Base-by-base conservation (phyloP, 805 yeast species). In the Sporopachydermia quercuum region DNA sequence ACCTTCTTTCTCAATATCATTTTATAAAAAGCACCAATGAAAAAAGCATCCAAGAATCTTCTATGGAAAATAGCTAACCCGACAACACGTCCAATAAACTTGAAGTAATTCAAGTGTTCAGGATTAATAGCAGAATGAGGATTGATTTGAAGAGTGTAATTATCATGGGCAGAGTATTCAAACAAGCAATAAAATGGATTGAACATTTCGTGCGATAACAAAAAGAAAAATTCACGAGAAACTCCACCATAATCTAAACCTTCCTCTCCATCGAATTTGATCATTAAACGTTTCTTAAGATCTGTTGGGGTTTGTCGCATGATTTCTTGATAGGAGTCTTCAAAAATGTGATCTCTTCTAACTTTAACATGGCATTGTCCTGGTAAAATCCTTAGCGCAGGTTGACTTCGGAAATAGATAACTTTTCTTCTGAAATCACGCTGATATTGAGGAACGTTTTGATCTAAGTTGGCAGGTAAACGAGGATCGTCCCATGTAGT, bases 401-500 rank as follows among this genome's bases (percentile, higher is more conserved):
- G 98, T 65, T 91, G 99, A 3, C 96, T 86, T 61, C 98, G 75
- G 75, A 91, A 91, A 62, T 91, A 91, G 47, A 91, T 89, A 43
- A 91, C 84, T 65, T 91, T 91, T 64, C 99, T 78, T 63, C 99
- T 74, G 65, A 91, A 91, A 61, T 91, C 99, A 67, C 99, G 89
- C 71, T 91, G 91, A 62, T 91, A 91, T 64, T 91, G 97, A 16
- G 99, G 99, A 51, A 91, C 99, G 51, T 89, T 89, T 64, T 91
- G 97, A 60, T 91, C 99, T 51, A 91, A 67, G 5, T 95, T 83
- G 4, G 96, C 85, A 39, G 99, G 99, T 57, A 91, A 70, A 56
- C 99, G 78, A 47, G 99, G 99, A 58, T 91, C 99, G 62, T 91
- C 99, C 99, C 99, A 91, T 1, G 99, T 91, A 1, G 99, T 91